phyloP scores from a whole-genome alignment of 352 stramenopile genomes.

The Phytopythium chamaehyphon region DNA sequence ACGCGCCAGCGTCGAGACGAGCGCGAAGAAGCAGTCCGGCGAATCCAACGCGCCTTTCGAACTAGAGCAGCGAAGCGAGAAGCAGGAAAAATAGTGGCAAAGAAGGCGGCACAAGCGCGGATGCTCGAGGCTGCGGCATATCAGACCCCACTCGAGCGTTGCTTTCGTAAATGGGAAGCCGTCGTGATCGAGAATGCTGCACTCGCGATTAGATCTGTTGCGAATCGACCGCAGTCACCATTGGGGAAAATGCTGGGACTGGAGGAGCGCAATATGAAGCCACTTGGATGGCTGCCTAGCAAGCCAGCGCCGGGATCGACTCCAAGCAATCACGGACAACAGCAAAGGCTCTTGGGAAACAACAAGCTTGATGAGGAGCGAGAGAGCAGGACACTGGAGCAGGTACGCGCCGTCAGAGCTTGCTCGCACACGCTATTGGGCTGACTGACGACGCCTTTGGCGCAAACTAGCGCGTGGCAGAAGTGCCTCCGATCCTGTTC shows the following conservation, averaged over 20 bases:
- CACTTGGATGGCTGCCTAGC: background rate
- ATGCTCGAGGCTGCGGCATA: constrained; percentile 33
- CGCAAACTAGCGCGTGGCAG: constrained; percentile 22
- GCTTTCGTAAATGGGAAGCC: constrained; percentile 56
- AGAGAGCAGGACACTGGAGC: constrained; percentile 32
- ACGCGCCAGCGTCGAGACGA: constrained; percentile 10
- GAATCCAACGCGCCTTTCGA: constrained; percentile 51
- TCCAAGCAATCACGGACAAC: background rate
- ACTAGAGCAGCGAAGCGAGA: constrained; percentile 32
- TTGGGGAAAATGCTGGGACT: background rate
- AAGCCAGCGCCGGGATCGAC: background rate
- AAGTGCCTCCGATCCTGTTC: constrained; percentile 65
- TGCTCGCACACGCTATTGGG: background rate
- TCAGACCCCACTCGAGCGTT: constrained; percentile 52
- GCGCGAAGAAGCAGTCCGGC: constrained; percentile 18
- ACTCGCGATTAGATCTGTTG: constrained; percentile 31
- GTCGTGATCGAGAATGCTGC: constrained; percentile 44
- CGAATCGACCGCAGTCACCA: background rate
- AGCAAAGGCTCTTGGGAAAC: background rate
- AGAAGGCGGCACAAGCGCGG: constrained; percentile 40
- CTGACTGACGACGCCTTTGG: background rate
- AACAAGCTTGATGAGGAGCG: background rate
- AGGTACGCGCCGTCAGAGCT: constrained; percentile 22
- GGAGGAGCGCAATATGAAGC: background rate
- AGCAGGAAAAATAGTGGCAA: constrained; percentile 37